phyloP scores from a whole-genome alignment of 2,329 filamentous ascomycete species.

The Penicillium brasilianum region DNA sequence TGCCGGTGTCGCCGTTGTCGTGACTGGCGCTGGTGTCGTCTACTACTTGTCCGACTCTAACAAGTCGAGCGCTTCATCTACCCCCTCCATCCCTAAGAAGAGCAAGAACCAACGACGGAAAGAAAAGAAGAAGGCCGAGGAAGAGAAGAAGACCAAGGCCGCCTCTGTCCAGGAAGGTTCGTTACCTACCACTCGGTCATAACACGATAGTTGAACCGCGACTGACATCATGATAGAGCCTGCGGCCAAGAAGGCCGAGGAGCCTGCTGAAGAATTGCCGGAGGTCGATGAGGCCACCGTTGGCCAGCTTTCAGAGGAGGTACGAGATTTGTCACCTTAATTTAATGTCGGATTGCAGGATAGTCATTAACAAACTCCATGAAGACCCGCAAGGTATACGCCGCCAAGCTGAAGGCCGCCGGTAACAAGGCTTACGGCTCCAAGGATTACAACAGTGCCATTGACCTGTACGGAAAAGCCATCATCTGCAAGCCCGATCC shows the following conservation, averaged over 20 bases:
- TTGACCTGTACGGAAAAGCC: conserved; percentile 92
- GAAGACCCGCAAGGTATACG: conserved; percentile 82
- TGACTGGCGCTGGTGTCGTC: conserved; percentile 86
- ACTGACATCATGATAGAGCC: conserved; percentile 35
- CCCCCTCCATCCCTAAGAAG: conserved; percentile 61
- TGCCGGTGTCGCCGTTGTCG: conserved; percentile 89
- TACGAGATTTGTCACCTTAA: conserved; percentile 36
- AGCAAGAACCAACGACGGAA: conserved; percentile 91
- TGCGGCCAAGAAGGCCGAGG: conserved; percentile 57
- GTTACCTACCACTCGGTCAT: conserved; percentile 28
- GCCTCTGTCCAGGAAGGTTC: conserved; percentile 45
- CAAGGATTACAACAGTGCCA: conserved; percentile 92
- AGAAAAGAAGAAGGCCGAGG: conserved; percentile 61
- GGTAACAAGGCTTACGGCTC: conserved; percentile 96
- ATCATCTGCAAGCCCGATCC: conserved; percentile 97
- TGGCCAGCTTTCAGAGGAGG: conserved; percentile 53
- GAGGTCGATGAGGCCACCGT: conserved; percentile 62
- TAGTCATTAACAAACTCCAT: conserved; percentile 19
- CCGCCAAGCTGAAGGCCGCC: conserved; percentile 88
- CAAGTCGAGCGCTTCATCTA: conserved; percentile 41
- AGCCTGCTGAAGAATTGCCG: conserved; percentile 68
- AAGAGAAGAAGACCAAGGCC: conserved; percentile 60
- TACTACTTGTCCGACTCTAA: conserved; percentile 77
- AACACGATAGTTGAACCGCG: conserved; percentile 10
- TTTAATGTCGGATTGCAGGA: conserved; percentile 6